phyloP scores from a whole-genome alignment of 257 asterid species.

The Catharanthus roseus region DNA sequence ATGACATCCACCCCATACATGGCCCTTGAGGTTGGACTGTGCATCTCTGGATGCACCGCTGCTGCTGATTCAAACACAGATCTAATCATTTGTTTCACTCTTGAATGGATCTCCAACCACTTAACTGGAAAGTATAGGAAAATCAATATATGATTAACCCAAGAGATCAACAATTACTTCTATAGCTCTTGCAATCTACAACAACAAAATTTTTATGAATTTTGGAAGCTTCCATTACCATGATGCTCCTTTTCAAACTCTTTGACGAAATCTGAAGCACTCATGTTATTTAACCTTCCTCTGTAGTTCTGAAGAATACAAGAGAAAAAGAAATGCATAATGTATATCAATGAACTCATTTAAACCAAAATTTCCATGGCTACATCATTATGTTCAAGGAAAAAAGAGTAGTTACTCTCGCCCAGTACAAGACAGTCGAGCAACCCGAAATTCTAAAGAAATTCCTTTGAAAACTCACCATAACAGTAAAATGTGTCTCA shows the following conservation, averaged over 20 bases:
- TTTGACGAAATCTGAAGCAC: constrained; percentile 66
- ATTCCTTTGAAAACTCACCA: constrained; percentile 44
- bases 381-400: not conserved
- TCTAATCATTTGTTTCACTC: constrained; percentile 70
- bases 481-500: constrained; percentile 96
- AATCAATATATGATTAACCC: constrained; percentile 4
- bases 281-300: constrained; percentile 79
- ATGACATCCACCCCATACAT: constrained; percentile 96
- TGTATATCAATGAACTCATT: not conserved
- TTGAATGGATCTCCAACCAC: constrained; percentile 83
- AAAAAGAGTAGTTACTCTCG: not conserved
- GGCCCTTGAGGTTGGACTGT: constrained; percentile 77
- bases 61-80: constrained; percentile 87
- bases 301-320: constrained; percentile 62
- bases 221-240: constrained; percentile 40
- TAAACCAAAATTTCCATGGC: not conserved
- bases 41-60: constrained; percentile 86
- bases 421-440: not conserved
- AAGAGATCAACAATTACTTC: not conserved
- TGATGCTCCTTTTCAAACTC: constrained; percentile 83
- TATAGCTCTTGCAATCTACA: not conserved
- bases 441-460: not conserved
- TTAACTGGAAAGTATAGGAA: constrained; percentile 48
- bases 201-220: constrained; percentile 12
- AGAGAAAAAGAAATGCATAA: constrained; percentile 5